Evolutionary conservation across 352 stramenopile genomes (phyloP).

Genomic region (Pythium insidiosum): DNA sequence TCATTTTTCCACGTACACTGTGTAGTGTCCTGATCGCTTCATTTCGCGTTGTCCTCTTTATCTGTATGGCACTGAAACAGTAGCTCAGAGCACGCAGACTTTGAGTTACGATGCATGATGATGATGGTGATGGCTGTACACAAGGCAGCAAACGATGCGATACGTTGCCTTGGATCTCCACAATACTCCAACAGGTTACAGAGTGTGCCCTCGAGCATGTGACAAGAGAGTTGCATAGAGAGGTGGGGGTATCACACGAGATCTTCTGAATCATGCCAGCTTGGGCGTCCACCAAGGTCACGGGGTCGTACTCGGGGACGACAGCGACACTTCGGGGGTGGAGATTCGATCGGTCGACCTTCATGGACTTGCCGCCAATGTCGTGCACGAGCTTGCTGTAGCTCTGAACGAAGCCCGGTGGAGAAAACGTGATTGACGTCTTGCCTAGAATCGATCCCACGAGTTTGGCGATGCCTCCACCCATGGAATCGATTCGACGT

Average conservation of each 20-base stretch:
- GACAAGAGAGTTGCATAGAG: conserved; percentile 86
- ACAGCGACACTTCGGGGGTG: conserved; percentile 82
- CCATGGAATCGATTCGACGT: conserved; percentile 83
- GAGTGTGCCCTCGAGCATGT: conserved; percentile 88
- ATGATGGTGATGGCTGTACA: too few species aligned
- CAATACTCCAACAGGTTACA: conserved; percentile 82
- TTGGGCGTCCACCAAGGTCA: conserved; percentile 86
- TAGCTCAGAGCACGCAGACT: not conserved
- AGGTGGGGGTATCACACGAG: conserved; percentile 80
- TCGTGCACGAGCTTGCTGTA: conserved; percentile 86
- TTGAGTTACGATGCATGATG: too few species aligned
- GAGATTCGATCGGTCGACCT: conserved; percentile 64
- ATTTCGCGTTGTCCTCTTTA: too few species aligned
- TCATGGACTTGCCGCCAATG: conserved; percentile 59
- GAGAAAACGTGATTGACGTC: conserved; percentile 81
- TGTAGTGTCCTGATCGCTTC: too few species aligned
- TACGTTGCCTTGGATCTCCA: conserved; percentile 39
- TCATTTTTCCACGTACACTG: too few species aligned
- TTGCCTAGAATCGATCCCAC: conserved; percentile 73
- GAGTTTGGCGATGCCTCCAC: conserved; percentile 76
- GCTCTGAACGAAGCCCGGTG: conserved; percentile 79
- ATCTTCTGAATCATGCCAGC: conserved; percentile 87
- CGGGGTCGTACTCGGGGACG: conserved; percentile 84
- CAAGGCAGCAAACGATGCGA: conserved; percentile 55
- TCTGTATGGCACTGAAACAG: too few species aligned